Conservation (phyloP, 768 basidiomycete species). For the Rubroboletus pulcherrimus region DNA sequence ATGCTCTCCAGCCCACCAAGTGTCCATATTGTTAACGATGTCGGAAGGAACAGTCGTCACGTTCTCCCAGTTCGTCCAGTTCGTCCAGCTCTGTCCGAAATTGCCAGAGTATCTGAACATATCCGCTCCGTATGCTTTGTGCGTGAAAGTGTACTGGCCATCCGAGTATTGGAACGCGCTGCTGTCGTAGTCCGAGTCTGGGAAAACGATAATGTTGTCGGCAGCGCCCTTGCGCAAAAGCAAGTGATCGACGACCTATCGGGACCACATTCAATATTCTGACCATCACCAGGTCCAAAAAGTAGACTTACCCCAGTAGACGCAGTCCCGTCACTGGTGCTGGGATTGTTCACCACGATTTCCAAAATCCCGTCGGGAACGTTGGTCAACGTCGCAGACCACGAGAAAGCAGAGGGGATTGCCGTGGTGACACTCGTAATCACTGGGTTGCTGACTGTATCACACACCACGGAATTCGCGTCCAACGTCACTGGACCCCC, state of each 20-base stretch:
- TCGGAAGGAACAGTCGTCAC: conserved; percentile 57
- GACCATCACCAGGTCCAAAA: not conserved
- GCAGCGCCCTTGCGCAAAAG: conserved; percentile 74
- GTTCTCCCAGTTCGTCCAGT: conserved; percentile 78
- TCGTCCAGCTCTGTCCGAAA: conserved; percentile 80
- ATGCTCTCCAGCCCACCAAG: conserved; percentile 82
- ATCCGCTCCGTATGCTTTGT: conserved; percentile 84
- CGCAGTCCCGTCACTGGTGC: conserved; percentile 37
- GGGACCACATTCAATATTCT: conserved; percentile 3
- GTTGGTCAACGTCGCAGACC: conserved; percentile 69
- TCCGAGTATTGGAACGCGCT: conserved; percentile 52
- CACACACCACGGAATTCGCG: conserved; percentile 43
- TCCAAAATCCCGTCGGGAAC: conserved; percentile 82
- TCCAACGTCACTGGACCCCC: conserved; percentile 54
- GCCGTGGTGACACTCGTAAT: conserved; percentile 50
- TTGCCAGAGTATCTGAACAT: conserved; percentile 83
- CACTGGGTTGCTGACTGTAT: conserved; percentile 43
- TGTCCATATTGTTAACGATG: conserved; percentile 44
- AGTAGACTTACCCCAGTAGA: conserved; percentile 52
- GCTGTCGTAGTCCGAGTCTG: conserved; percentile 71
- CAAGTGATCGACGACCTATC: conserved; percentile 67
- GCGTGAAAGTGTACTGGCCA: conserved; percentile 71
- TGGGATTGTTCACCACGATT: conserved; percentile 60
- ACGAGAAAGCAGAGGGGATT: conserved; percentile 60
- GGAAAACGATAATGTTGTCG: conserved; percentile 85